Evolutionary conservation across 768 basidiomycete species (phyloP).

Genomic region (Amanita thiersii): DNA sequence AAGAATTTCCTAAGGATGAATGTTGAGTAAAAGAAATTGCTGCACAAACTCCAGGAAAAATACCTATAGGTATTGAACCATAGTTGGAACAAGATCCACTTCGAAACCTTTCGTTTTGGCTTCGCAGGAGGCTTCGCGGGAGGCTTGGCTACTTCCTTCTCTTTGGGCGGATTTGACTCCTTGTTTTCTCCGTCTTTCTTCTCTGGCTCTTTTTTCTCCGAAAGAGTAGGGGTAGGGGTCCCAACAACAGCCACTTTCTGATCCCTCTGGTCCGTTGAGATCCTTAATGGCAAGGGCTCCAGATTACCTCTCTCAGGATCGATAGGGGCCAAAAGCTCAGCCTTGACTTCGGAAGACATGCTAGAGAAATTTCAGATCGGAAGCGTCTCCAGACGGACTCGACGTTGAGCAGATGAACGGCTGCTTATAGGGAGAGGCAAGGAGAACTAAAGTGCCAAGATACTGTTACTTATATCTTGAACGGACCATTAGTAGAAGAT

Average conservation of each 20-base stretch:
- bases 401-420: slow-evolving; percentile 6
- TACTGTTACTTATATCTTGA: slow-evolving; percentile 22
- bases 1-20: slow-evolving; percentile 53
- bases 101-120: slow-evolving; percentile 48
- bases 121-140: slow-evolving; percentile 32
- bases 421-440: slow-evolving; percentile 59
- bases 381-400: slow-evolving; percentile 9
- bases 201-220: slow-evolving; percentile 1
- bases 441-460: slow-evolving; percentile 61
- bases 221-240: slow-evolving; percentile 8
- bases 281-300: slow-evolving; percentile 30
- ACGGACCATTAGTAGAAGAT: neutral
- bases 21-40: neutral
- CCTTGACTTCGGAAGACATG: slow-evolving; percentile 38
- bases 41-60: slow-evolving; percentile 4
- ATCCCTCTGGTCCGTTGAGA: slow-evolving; percentile 22
- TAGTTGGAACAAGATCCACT: slow-evolving; percentile 48
- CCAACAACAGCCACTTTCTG: slow-evolving; percentile 26
- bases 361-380: slow-evolving; percentile 10
- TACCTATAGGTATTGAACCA: slow-evolving; percentile 74
- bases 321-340: slow-evolving; percentile 30
- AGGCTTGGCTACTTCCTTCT: slow-evolving; percentile 32
- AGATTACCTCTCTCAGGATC: slow-evolving; percentile 55
- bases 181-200: slow-evolving; percentile 6
- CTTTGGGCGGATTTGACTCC: slow-evolving; percentile 21